A percentile compares a stretch with the other conserved stretches of the same genome.
phyloP scores from a whole-genome alignment of 2,329 filamentous ascomycete genomes.

The Tolypocladium capitatum region DNA sequence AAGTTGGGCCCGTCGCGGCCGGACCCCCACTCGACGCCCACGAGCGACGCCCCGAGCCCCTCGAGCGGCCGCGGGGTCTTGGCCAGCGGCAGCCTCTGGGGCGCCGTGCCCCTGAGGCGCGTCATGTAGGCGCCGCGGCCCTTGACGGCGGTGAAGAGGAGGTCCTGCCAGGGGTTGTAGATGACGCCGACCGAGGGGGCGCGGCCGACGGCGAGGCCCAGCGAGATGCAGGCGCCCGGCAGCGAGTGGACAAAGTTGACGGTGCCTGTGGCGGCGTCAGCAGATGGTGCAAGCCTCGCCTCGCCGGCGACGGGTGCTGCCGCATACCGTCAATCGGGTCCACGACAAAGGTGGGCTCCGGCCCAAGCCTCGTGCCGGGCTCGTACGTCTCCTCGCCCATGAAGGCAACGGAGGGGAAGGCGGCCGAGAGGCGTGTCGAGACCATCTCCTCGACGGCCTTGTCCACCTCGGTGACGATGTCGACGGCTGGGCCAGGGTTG shows the following conservation, averaged over 20 bases:
- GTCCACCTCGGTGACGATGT: conserved; percentile 57
- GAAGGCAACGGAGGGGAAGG: conserved; percentile 47
- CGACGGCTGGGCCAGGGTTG: conserved; percentile 39
- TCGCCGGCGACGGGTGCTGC: not conserved
- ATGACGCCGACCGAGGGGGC: conserved; percentile 58
- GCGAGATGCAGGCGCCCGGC: conserved; percentile 62
- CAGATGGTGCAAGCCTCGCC: not conserved
- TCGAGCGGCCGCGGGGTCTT: conserved; percentile 40
- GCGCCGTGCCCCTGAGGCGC: conserved; percentile 25
- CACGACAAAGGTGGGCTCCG: conserved; percentile 62
- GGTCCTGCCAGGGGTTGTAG: conserved; percentile 64
- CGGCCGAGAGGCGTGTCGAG: conserved; percentile 32
- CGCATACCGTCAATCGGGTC: conserved; percentile 61
- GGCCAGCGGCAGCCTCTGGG: conserved; percentile 26
- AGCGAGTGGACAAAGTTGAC: conserved; percentile 72
- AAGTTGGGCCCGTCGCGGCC: conserved; percentile 58
- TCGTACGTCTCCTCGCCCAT: conserved; percentile 69
- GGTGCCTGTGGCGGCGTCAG: conserved; percentile 25
- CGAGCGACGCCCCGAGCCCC: conserved; percentile 48
- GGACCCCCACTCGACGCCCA: conserved; percentile 63
- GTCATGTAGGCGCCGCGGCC: conserved; percentile 53
- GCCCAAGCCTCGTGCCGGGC: conserved; percentile 47
- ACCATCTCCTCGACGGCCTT: conserved; percentile 53
- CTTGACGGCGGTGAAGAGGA: conserved; percentile 54
- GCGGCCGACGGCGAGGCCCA: conserved; percentile 54